Evolutionary conservation across 129 eudicot genomes (phyloP).

Genomic region (Lactuca sativa): DNA sequence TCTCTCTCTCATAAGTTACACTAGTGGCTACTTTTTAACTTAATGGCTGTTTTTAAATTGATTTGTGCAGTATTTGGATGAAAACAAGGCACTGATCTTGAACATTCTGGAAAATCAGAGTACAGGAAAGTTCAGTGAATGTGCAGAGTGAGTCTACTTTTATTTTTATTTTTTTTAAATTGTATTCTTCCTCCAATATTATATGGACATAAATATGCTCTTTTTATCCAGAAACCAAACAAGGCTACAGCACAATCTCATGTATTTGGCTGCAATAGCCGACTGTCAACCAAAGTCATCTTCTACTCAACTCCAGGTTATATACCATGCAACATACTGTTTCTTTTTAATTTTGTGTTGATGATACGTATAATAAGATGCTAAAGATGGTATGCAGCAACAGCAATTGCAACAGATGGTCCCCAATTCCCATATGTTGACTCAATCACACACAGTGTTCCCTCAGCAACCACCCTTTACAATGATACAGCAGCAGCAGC

Average conservation of each 20-base stretch:
- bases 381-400: conserved; percentile 29
- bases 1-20: conserved; percentile 3
- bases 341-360: too few species aligned
- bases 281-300: conserved; percentile 55
- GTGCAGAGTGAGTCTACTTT: conserved; percentile 50
- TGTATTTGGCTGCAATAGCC: conserved; percentile 65
- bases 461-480: too few species aligned
- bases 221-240: conserved; percentile 46
- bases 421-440: conserved; percentile 39
- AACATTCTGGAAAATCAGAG: conserved; percentile 59
- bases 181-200: too few species aligned
- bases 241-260: conserved; percentile 54
- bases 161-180: background rate
- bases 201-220: conserved; percentile 1
- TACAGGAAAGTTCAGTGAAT: conserved; percentile 53
- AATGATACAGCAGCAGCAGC: too few species aligned
- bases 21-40: background rate
- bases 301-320: conserved; percentile 45
- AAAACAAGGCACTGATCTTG: conserved; percentile 62
- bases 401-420: conserved; percentile 47
- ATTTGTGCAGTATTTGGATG: conserved; percentile 56
- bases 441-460: too few species aligned
- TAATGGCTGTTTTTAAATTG: too few species aligned
- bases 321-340: too few species aligned
- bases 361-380: background rate